These are phyloP conservation scores for Plasmopara muralis DNA, from an alignment of 352 stramenopile species.

Conservation along the genomic window DNA sequence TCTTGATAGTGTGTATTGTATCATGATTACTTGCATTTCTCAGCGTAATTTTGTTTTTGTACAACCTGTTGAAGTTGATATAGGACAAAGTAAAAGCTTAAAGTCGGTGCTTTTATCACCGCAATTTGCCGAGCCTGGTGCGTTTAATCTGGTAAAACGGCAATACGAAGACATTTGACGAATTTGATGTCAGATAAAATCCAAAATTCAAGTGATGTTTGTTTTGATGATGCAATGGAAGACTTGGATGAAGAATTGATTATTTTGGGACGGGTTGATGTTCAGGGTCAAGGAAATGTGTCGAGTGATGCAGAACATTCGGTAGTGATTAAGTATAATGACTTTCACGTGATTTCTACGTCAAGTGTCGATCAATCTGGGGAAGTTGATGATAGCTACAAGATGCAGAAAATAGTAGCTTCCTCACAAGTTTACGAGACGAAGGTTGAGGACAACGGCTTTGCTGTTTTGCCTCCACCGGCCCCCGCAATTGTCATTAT, in stretches of 20 bases:
- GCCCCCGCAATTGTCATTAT: constrained; percentile 16
- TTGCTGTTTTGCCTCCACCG: constrained; percentile 12
- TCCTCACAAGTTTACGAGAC: background rate
- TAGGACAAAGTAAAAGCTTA: constrained; percentile 13
- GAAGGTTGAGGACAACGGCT: background rate
- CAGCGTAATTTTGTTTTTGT: background rate
- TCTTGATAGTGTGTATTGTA: constrained; percentile 18
- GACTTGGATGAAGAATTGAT: background rate
- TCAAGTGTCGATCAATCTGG: background rate
- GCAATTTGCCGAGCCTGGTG: constrained; percentile 1
- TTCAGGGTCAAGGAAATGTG: too few relatives aligned
- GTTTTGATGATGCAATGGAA: background rate
- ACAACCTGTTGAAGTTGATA: constrained; percentile 6
- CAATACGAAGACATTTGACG: background rate
- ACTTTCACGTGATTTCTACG: background rate
- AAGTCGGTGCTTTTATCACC: constrained; percentile 9
- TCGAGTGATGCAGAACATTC: background rate
- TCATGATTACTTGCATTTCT: background rate
- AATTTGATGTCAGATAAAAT: constrained; percentile 2
- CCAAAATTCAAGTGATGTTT: background rate
- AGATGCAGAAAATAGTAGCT: constrained; percentile 1
- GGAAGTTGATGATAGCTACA: background rate
- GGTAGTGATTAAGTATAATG: background rate
- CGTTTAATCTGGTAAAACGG: background rate
- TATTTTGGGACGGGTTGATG: background rate